Conservation (phyloP, 2,329 filamentous ascomycete species). For the Apiospora sp. region DNA sequence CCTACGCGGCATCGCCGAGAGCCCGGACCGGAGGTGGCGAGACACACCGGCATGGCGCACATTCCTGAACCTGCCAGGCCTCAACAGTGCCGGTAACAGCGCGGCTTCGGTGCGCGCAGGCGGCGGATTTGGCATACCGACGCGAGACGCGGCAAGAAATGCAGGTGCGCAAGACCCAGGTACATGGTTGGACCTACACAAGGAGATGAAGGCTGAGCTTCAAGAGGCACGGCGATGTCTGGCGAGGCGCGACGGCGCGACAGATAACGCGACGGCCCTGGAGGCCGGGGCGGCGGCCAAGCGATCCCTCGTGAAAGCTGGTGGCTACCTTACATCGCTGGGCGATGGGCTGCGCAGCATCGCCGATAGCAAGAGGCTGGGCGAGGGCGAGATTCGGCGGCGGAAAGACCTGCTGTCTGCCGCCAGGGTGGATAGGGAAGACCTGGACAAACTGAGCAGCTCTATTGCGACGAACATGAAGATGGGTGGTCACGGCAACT, state of each 20-base stretch:
- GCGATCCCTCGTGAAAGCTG: constrained; percentile 73
- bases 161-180: constrained; percentile 64
- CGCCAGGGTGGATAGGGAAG: constrained; percentile 77
- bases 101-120: constrained; percentile 56
- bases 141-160: constrained; percentile 45
- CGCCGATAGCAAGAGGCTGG: constrained; percentile 63
- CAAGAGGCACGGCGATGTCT: constrained; percentile 72
- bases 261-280: constrained; percentile 52
- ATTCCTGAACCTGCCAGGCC: constrained; percentile 74
- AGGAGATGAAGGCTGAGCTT: constrained; percentile 75
- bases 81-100: constrained; percentile 55
- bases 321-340: constrained; percentile 68
- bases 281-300: constrained; percentile 80
- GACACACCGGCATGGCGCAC: constrained; percentile 75
- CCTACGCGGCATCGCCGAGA: constrained; percentile 74
- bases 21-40: constrained; percentile 79
- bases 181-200: constrained; percentile 79
- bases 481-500: constrained; percentile 54
- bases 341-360: constrained; percentile 70
- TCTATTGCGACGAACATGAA: constrained; percentile 48
- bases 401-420: constrained; percentile 74
- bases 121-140: constrained; percentile 46
- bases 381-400: constrained; percentile 77
- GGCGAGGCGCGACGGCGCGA: constrained; percentile 72
- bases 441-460: constrained; percentile 75